Percentiles rank a stretch among this genome's conserved stretches.
Conservation (phyloP, 2,329 filamentous ascomycete species). For the Westerdykella sp. region DNA sequence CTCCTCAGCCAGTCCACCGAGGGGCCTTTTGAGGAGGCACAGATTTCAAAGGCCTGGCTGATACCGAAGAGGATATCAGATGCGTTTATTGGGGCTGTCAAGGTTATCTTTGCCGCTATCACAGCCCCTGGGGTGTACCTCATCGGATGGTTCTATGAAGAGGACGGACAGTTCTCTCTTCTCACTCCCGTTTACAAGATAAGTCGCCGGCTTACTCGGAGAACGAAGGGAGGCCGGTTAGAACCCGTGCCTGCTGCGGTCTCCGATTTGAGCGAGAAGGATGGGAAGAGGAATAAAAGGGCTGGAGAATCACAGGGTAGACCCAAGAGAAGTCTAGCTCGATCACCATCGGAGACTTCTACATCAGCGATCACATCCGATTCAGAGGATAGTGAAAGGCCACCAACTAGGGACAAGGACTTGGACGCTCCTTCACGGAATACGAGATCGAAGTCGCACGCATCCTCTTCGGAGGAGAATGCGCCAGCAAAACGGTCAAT, state of each 20-base stretch:
- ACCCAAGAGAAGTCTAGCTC: slow-evolving; percentile 26
- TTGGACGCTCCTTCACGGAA: slow-evolving; percentile 47
- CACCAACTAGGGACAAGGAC: slow-evolving; percentile 25
- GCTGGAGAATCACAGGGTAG: slow-evolving; percentile 8
- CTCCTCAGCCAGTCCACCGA: slow-evolving; percentile 45
- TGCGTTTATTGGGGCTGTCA: slow-evolving; percentile 67
- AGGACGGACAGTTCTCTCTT: slow-evolving; percentile 72
- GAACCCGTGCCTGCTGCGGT: slow-evolving; percentile 20
- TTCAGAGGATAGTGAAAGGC: slow-evolving; percentile 53
- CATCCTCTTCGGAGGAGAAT: slow-evolving; percentile 54
- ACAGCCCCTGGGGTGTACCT: slow-evolving; percentile 76
- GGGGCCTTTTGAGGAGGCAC: slow-evolving; percentile 29
- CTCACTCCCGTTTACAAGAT: slow-evolving; percentile 65
- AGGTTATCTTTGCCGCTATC: slow-evolving; percentile 71
- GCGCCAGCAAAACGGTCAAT: slow-evolving; percentile 71
- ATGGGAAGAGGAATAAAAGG: background rate
- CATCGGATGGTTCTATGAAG: slow-evolving; percentile 75
- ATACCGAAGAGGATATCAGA: slow-evolving; percentile 65
- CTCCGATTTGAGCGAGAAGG: slow-evolving; percentile 23
- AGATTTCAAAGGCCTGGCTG: slow-evolving; percentile 39
- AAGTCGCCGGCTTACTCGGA: slow-evolving; percentile 42
- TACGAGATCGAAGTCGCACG: slow-evolving; percentile 56
- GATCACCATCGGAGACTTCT: slow-evolving; percentile 39
- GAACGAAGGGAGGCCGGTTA: slow-evolving; percentile 27
- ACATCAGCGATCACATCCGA: slow-evolving; percentile 62